Evolutionary conservation across 2,329 filamentous ascomycete species (phyloP).

Genomic region (Lachnellula occidentalis): DNA sequence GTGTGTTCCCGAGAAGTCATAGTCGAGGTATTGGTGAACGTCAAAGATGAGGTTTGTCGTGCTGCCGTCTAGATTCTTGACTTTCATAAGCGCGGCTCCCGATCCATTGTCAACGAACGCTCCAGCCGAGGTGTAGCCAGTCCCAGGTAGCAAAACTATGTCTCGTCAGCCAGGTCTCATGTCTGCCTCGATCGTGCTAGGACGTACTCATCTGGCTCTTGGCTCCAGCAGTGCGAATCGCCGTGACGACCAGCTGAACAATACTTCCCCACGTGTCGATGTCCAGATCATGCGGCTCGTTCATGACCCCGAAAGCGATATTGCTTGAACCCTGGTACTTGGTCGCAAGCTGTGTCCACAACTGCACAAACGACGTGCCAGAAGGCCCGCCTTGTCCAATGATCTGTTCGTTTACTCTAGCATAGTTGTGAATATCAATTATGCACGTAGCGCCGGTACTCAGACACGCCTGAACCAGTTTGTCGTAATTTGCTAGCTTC

Average conservation of each 20-base stretch:
- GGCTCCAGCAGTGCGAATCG: constrained; percentile 61
- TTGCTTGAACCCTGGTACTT: constrained; percentile 51
- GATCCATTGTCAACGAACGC: constrained; percentile 45
- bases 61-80: constrained; percentile 55
- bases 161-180: neutral
- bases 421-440: constrained; percentile 54
- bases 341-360: constrained; percentile 53
- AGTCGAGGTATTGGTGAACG: constrained; percentile 56
- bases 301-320: constrained; percentile 63
- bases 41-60: constrained; percentile 53
- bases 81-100: constrained; percentile 43
- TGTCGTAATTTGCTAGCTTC: constrained; percentile 48
- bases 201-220: constrained; percentile 45
- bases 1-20: constrained; percentile 49
- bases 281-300: constrained; percentile 50
- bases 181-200: too few relatives aligned
- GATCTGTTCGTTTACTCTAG: constrained; percentile 55
- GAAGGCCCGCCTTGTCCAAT: constrained; percentile 61
- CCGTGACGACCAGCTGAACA: constrained; percentile 57
- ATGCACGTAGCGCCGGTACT: constrained; percentile 52
- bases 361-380: constrained; percentile 48
- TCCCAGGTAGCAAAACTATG: constrained; percentile 54
- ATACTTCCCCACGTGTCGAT: constrained; percentile 53
- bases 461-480: constrained; percentile 51
- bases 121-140: constrained; percentile 49